Conservation (phyloP, 805 yeast species). For the Kluyveromyces lactis region DNA sequence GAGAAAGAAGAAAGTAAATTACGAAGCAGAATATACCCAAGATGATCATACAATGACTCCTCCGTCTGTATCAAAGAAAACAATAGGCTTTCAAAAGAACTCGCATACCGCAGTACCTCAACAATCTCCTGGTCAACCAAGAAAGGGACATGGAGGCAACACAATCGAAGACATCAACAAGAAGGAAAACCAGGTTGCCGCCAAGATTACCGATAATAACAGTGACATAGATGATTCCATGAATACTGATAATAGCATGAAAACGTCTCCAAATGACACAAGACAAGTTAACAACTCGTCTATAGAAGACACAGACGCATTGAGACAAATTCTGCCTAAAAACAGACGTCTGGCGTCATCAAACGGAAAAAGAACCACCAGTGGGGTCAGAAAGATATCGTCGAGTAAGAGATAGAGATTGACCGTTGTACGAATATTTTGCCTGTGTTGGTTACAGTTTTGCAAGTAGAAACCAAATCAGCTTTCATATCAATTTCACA, state of each 20-base stretch:
- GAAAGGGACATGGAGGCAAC: constrained; percentile 44
- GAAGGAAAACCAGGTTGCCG: constrained; percentile 8
- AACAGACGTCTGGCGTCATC: constrained; percentile 22
- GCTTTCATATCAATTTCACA: no score
- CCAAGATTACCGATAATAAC: constrained; percentile 11
- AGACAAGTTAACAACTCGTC: constrained; percentile 7
- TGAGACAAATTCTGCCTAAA: constrained; percentile 26
- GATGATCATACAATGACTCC: constrained; percentile 23
- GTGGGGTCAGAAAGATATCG: constrained; percentile 29
- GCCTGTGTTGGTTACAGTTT: no score
- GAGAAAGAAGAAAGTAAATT: constrained; percentile 31
- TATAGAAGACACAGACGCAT: constrained; percentile 14
- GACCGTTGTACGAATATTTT: no score
- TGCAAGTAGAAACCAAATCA: no score
- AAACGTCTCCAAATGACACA: constrained; percentile 11
- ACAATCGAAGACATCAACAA: constrained; percentile 29
- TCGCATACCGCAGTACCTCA: constrained; percentile 53
- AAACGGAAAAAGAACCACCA: constrained; percentile 25
- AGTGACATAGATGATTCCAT: constrained; percentile 23
- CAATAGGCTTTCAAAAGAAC: constrained; percentile 22
- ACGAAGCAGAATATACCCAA: constrained; percentile 13
- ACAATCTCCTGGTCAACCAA: constrained; percentile 95
- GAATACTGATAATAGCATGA: constrained; percentile 18
- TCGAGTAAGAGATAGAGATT: constrained; percentile 1
- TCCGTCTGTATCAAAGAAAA: constrained; percentile 27